These are phyloP conservation scores for Buddleja alternifolia DNA, from an alignment of 257 asterid genomes.

Conservation along the genomic window DNA sequence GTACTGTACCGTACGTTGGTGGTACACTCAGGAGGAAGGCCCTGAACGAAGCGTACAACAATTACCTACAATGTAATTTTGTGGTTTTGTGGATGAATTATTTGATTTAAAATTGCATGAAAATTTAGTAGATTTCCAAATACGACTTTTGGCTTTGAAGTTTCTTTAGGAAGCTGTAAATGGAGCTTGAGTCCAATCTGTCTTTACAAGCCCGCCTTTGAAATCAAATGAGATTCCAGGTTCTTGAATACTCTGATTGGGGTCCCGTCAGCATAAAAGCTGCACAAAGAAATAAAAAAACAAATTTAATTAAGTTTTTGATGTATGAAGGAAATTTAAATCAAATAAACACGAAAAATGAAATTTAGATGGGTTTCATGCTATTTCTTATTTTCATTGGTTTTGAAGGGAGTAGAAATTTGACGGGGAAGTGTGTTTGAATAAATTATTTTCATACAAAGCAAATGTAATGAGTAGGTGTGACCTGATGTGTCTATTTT, in stretches of 20 bases:
- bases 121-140: constrained; percentile 33
- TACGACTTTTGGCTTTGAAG: constrained; percentile 39
- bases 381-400: too few species aligned
- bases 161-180: constrained; percentile 33
- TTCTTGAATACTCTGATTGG: constrained; percentile 49
- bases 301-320: background rate
- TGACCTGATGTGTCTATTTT: too few species aligned
- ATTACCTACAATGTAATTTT: constrained; percentile 46
- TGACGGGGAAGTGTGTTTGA: too few species aligned
- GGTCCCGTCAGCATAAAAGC: constrained; percentile 40
- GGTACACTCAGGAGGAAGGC: constrained; percentile 36
- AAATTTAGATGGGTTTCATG: background rate
- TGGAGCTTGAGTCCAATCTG: constrained; percentile 51
- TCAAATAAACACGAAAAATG: background rate
- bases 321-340: too few species aligned
- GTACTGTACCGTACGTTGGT: too few species aligned
- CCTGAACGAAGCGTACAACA: constrained; percentile 46
- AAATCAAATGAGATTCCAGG: constrained; percentile 26
- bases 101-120: constrained; percentile 8
- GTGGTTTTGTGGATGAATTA: constrained; percentile 9
- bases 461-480: too few species aligned
- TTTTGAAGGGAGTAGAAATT: too few species aligned
- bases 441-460: too few species aligned
- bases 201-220: constrained; percentile 51
- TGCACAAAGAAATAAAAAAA: background rate